These are phyloP conservation scores for Kondoa subrosea DNA, from an alignment of 768 basidiomycete species.

Conservation along the genomic window DNA sequence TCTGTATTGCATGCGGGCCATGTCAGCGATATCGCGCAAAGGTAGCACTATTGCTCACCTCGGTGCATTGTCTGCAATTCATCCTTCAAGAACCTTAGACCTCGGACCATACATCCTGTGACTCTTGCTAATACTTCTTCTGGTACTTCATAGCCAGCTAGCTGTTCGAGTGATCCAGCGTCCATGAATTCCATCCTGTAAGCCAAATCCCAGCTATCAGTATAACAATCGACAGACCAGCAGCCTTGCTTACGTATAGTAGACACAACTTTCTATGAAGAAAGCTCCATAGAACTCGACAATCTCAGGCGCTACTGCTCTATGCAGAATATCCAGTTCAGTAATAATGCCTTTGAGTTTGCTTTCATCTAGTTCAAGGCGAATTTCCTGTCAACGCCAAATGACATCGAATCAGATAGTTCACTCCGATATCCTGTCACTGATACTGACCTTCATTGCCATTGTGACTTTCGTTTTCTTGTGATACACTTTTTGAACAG, in stretches of 20 bases:
- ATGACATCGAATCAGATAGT: no score
- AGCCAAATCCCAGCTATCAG: background rate
- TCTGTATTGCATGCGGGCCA: conserved; percentile 34
- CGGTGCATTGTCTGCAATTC: conserved; percentile 58
- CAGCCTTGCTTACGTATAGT: conserved; percentile 45
- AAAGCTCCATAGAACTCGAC: conserved; percentile 99
- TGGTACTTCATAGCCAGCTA: conserved; percentile 44
- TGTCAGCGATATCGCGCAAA: conserved; percentile 37
- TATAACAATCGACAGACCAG: background rate
- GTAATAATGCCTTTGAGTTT: conserved; percentile 93
- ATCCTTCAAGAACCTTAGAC: conserved; percentile 89
- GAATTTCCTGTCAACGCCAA: conserved; percentile 62
- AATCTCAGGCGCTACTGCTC: conserved; percentile 74
- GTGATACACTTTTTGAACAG: conserved; percentile 87
- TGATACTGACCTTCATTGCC: conserved; percentile 96
- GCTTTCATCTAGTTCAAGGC: conserved; percentile 79
- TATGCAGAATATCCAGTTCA: conserved; percentile 95
- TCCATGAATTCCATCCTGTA: conserved; percentile 98
- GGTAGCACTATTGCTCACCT: conserved; percentile 11
- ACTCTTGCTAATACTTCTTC: conserved; percentile 74
- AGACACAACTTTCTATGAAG: conserved; percentile 98
- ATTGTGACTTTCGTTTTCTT: conserved; percentile 85
- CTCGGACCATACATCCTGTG: conserved; percentile 63
- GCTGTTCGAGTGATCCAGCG: conserved; percentile 81
- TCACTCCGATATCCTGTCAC: no score